Evolutionary conservation across 495 filamentous ascomycete species (phyloP).

Genomic region (Hypoxylon rickii): DNA sequence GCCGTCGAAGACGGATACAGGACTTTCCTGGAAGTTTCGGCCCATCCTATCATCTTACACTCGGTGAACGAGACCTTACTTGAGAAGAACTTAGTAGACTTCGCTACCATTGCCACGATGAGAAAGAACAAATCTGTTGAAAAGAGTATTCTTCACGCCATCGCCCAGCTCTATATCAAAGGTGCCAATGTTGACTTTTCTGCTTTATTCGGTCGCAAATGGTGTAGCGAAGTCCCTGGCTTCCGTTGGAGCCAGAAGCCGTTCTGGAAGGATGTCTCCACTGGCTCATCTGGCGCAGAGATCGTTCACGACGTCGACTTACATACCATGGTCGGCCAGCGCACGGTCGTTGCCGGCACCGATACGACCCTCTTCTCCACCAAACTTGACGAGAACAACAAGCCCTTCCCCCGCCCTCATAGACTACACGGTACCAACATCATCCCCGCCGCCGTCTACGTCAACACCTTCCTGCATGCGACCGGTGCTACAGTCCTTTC

Average conservation of each 20-base stretch:
- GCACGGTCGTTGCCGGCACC: neutral
- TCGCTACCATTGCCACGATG: neutral
- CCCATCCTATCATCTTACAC: neutral
- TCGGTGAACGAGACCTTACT: neutral
- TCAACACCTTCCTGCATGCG: neutral
- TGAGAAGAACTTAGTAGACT: neutral
- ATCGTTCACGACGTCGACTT: neutral
- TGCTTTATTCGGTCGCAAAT: neutral
- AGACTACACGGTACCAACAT: neutral
- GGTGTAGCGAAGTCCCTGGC: neutral
- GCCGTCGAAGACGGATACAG: neutral
- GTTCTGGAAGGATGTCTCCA: neutral
- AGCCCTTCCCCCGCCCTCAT: neutral
- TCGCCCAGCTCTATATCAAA: neutral
- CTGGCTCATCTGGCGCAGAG: neutral
- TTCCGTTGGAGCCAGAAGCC: neutral
- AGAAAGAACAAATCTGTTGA: neutral
- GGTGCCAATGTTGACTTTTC: neutral
- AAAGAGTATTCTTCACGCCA: neutral
- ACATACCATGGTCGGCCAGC: neutral
- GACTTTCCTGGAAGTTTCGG: neutral
- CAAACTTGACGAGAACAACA: neutral
- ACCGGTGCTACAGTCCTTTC: neutral
- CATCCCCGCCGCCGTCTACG: neutral
- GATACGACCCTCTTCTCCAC: neutral